Evolutionary conservation across 2,329 filamentous ascomycete species (phyloP), one percentile per base, ranked within the genome.

Genomic region (Huntiella abstrusa): DNA sequence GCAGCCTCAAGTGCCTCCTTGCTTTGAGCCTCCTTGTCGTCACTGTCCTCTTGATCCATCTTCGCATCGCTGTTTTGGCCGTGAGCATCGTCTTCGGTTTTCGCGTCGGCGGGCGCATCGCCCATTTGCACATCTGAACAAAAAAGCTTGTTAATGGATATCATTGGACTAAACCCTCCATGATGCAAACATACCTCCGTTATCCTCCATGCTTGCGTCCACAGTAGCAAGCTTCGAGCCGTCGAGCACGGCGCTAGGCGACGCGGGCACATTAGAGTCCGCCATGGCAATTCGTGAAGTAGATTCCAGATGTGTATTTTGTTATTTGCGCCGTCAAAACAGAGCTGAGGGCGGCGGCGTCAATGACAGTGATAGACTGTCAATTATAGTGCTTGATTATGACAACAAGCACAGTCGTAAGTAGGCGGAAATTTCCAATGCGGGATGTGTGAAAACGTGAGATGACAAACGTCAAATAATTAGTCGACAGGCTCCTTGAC

Each of bases 1-100:
- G 85, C 80, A 38, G 82, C 79, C 65, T 95, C 87, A 48, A 87
- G 68, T 3, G 75, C 75, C 46, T 86, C 75, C 63, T 94, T 95
- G 37, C 80, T 77, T 60, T 87, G 82, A 62, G 56, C 69, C 57
- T 68, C 76, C 48, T 71, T 71, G 11, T 63, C 64, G 3, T 67
- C 62, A 12, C 65, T 64, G 33, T 68, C 69, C 6, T 66, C 64
- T 51, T 70, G 64, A 17, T 57, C 59, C 53, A 75, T 73, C 13
- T 64, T 58, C n/a, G 69, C 67, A 40, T 68, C 64, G 39, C 66
- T 65, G 50, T 65, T 47, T 15, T 41, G 44, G 12, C 44, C 46
- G n/a, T 32, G 74, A 53, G 82, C 83, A 49, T 71, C 79, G 83
- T 88, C 88, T 12, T 42, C 33, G 12, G 48, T 36, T 55, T 87